Evolutionary conservation across 2,329 filamentous ascomycete genomes (phyloP).

Genomic region (Fusarium concolor): DNA sequence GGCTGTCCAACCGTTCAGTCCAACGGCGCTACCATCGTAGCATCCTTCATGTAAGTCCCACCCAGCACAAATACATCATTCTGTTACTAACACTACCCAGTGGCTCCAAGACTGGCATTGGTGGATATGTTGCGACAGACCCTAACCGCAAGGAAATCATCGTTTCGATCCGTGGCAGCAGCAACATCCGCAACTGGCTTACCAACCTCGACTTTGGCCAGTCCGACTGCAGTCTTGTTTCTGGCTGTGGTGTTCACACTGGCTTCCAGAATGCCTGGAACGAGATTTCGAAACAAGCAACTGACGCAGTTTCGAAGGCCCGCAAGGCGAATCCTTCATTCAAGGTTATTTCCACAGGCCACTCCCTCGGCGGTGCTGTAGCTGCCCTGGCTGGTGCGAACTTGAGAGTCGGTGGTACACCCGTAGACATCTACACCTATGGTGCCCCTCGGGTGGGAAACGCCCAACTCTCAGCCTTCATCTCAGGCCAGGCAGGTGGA

Average conservation of each 20-base stretch:
- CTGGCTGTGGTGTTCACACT: conserved; percentile 63
- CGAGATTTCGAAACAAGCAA: conserved; percentile 60
- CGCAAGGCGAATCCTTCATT: conserved; percentile 61
- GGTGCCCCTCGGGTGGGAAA: conserved; percentile 76
- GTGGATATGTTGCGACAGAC: conserved; percentile 66
- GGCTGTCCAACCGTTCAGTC: conserved; percentile 59
- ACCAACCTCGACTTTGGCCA: conserved; percentile 59
- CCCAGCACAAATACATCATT: neutral
- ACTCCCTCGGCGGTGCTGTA: conserved; percentile 76
- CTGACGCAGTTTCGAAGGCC: conserved; percentile 59
- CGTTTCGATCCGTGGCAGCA: conserved; percentile 69
- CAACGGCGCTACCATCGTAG: conserved; percentile 58
- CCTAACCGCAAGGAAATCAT: conserved; percentile 64
- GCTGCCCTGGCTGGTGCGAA: conserved; percentile 69
- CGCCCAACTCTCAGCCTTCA: conserved; percentile 62
- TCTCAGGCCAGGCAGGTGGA: conserved; percentile 63
- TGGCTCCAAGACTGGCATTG: conserved; percentile 57
- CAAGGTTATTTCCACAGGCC: conserved; percentile 70
- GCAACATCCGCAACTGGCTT: conserved; percentile 71
- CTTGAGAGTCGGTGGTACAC: conserved; percentile 61
- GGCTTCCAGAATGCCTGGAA: conserved; percentile 72
- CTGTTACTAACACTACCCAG: conserved; percentile 48
- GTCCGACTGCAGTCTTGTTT: conserved; percentile 47
- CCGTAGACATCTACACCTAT: conserved; percentile 71
- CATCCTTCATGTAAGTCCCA: conserved; percentile 54